Base-by-base conservation (phyloP, 306 rosid genomes). In the Abrus precatorius region DNA sequence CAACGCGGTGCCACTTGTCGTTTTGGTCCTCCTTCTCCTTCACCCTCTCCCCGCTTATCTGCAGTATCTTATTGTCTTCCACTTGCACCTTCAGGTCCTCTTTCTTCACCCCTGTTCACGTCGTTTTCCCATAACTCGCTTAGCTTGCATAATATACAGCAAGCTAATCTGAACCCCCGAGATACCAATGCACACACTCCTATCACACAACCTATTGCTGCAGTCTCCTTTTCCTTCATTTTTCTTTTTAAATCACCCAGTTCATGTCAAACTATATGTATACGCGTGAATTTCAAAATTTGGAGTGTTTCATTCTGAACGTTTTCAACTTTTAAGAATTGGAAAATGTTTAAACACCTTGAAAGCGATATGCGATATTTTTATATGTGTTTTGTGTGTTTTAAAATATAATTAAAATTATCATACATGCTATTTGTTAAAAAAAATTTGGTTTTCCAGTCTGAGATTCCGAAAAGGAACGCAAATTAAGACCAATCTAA, bases 11-110 rank as follows among this genome's bases (percentile, higher is more conserved):
- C 87, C 87, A 72, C 71, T 61, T 72, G 75, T 73, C 76, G 8
- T 76, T 78, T 6, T 69, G 7, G 10, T 78, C 84, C 44, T 83
- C 83, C 67, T 77, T 40, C 59, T 83, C 91, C 80, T 80, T 41
- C 71, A 54, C 62, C 66, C 80, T 72, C 81, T 83, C 84, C 29
- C 91, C 89, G 27, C 84, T 83, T 33, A 89, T 82, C 76, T 82
- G 61, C 7, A 79, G 80, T 2, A 89, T 44, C 60, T 76, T 77
- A 5, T 45, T 59, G n/a, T 81, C 89, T 28, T 85, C 84, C 53
- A 84, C 88, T 5, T 79, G 50, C 55, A 89, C 83, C 80, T 84
- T 87, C 52, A 82, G 83, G 14, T 82, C 85, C 67, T 84, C 87
- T 47, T 80, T 84, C 59, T 53, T 67, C 82, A 85, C 85, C 60